phyloP scores from a whole-genome alignment of 2,329 filamentous ascomycete genomes.

The Sphaerostilbella broomeana region DNA sequence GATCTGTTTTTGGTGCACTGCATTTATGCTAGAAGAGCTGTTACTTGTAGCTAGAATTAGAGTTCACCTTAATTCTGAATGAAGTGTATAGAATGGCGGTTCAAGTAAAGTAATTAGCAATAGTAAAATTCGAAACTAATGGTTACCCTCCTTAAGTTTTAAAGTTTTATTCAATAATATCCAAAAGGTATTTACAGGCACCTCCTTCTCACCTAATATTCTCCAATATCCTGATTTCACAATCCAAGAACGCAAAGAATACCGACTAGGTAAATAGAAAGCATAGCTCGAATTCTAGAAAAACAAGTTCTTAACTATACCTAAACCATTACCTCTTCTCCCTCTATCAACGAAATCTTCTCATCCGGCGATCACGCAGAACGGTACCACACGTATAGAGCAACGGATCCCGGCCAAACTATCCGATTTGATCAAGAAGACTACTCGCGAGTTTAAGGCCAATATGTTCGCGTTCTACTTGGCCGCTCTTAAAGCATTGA shows the following conservation, averaged over 20 bases:
- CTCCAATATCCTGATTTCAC: constrained; percentile 33
- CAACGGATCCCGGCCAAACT: constrained; percentile 16
- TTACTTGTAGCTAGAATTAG: no score
- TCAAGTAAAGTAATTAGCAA: no score
- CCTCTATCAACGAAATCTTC: constrained; percentile 20
- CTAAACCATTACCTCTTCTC: constrained; percentile 26
- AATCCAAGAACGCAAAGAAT: constrained; percentile 22
- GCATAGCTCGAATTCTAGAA: constrained; percentile 31
- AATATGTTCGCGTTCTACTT: constrained; percentile 41
- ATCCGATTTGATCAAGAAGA: constrained; percentile 18
- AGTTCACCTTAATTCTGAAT: no score
- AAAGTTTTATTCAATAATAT: constrained; percentile 38
- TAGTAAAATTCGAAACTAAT: no score
- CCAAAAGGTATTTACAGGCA: constrained; percentile 33
- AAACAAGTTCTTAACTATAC: constrained; percentile 17
- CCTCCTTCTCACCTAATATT: constrained; percentile 15
- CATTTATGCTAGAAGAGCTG: no score
- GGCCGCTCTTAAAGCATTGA: constrained; percentile 32
- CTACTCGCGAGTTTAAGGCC: constrained; percentile 13
- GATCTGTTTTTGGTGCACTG: no score
- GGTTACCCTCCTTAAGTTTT: no score
- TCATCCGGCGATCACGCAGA: constrained; percentile 16
- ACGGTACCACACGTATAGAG: constrained; percentile 14
- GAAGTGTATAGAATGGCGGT: no score
- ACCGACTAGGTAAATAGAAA: constrained; percentile 22